Evolutionary conservation across 352 stramenopile species (phyloP).

Genomic region (Phytophthora tentaculata): DNA sequence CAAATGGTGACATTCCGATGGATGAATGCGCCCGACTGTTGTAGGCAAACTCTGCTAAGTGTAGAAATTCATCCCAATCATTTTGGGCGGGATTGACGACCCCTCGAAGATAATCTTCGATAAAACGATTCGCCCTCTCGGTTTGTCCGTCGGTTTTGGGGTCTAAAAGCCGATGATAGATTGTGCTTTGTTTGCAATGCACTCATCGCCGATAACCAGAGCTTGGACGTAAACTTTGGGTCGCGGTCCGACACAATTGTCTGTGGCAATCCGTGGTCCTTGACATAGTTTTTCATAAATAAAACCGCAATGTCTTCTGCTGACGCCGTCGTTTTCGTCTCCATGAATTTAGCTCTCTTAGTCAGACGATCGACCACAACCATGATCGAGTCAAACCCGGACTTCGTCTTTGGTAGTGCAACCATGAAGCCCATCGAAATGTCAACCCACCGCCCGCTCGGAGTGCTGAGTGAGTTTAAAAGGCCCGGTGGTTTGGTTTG

Average conservation of each 20-base stretch:
- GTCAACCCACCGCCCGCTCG: conserved; percentile 12
- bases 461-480: conserved; percentile 11
- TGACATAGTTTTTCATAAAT: conserved; percentile 2
- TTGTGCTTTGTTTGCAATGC: background rate
- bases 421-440: conserved; percentile 25
- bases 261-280: no score
- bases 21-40: conserved; percentile 14
- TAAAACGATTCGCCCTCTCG: conserved; percentile 15
- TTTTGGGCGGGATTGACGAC: no score
- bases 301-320: background rate
- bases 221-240: no score
- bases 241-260: no score
- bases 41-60: conserved; percentile 29
- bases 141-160: conserved; percentile 4
- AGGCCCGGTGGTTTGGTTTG: conserved; percentile 20
- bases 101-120: conserved; percentile 21
- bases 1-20: no score
- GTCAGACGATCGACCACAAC: no score
- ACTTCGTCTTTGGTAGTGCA: background rate
- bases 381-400: no score
- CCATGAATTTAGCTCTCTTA: no score
- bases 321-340: background rate
- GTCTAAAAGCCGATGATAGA: background rate
- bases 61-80: conserved; percentile 21
- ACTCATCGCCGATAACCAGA: no score